Evolutionary conservation across 2,329 filamentous ascomycete species (phyloP).

Genomic region (Apiospora pterosperma): DNA sequence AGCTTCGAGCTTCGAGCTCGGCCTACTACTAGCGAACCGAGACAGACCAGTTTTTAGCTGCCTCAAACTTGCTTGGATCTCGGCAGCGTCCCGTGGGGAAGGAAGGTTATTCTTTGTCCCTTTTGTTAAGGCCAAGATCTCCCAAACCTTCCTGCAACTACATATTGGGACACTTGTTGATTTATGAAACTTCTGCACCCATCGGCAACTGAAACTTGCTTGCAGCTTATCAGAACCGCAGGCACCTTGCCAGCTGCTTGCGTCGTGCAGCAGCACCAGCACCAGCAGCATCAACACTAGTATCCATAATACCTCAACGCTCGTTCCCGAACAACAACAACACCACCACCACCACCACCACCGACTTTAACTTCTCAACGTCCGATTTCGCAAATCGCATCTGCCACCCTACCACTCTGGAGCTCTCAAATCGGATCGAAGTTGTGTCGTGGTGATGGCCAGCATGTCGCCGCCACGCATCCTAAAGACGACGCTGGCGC

Average conservation of each 20-base stretch:
- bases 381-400: background rate
- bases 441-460: background rate
- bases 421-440: background rate
- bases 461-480: background rate
- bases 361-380: background rate
- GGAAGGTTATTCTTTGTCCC: background rate
- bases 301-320: conserved; percentile 1
- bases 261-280: background rate
- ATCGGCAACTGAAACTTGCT: background rate
- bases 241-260: background rate
- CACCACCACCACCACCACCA: no score
- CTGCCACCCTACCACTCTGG: background rate
- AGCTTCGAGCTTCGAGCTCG: no score
- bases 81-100: background rate
- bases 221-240: background rate
- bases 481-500: conserved; percentile 4
- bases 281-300: background rate
- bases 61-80: conserved; percentile 1
- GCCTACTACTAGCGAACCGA: no score
- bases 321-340: background rate
- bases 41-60: background rate
- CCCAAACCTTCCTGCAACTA: background rate
- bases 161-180: background rate
- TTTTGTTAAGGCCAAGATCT: background rate
- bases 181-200: background rate